Evolutionary conservation across 2,329 filamentous ascomycete genomes (phyloP), one percentile per base, ranked within the genome.

Genomic region (Pseudogymnoascus sp.): DNA sequence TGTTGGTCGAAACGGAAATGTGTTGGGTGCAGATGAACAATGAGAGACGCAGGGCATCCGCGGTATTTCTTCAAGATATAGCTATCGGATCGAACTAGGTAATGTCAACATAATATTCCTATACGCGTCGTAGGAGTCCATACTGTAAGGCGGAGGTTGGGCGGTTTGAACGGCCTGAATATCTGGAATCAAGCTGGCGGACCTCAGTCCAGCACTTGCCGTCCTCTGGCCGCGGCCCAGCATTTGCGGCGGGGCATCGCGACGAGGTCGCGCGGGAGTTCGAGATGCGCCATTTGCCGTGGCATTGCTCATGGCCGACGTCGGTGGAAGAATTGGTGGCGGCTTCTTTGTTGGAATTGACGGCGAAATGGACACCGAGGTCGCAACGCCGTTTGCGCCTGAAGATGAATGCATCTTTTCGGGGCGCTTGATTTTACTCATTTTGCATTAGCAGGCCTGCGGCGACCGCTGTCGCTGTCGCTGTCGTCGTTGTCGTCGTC

Each of bases 1-100:
- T 96, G 92, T 67, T 91, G 85, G 67, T 97, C 92, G 74, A 99
- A 95, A 61, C 88, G 84, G 71, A 96, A 97, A 73, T 96, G 87
- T 3, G 82, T 90, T 8, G 85, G 80, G 70, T 96, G 86, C 30
- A 99, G 77, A 71, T 96, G 92, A 21, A 99, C 78, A 57, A 92
- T 84, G 21, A 99, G 77, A 3, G 92, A 97, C 0, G 94, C 92
- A 7, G 86, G 83, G 57, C 79, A 79, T 68, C 81, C 83, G 38
- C 77, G 79, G 73, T 87, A 91, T 74, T 92, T 95, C 67, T 82
- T 85, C n/a, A 97, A 78, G 55, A 97, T 90, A 67, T 94, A 89
- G 12, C 81, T 74, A 62, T 86, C 83, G 28, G 85, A 88, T 71
- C 87, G 82, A 41, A 92, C 90, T 91, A 60, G 10, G 10, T 21